Percentiles rank a stretch among this genome's conserved stretches.
Evolutionary conservation across 805 yeast species (phyloP).

Genomic region (Candida sithepensis): DNA sequence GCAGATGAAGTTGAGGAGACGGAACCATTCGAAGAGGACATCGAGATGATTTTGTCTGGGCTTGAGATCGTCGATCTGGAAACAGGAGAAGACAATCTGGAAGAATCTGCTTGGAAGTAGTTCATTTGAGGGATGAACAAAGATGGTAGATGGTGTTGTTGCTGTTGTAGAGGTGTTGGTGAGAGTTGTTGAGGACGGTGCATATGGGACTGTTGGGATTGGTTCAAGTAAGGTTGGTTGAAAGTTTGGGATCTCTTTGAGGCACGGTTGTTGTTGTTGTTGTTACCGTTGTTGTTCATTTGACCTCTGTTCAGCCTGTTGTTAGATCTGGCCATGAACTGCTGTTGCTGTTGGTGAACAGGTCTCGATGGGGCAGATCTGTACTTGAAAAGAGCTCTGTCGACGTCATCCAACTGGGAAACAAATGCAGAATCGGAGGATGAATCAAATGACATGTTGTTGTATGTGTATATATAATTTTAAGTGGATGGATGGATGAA

Average conservation of each 20-base stretch:
- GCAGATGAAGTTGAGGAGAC: constrained; percentile 2
- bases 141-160: constrained; percentile 2
- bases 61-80: background rate
- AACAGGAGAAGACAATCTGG: background rate
- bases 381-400: constrained; percentile 3
- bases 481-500: no score
- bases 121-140: background rate
- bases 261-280: background rate
- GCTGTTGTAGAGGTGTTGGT: background rate
- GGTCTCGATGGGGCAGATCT: background rate
- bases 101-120: background rate
- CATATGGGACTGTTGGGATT: background rate
- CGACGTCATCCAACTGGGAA: constrained; percentile 13
- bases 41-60: background rate
- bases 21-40: constrained; percentile 1
- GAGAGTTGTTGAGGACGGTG: background rate
- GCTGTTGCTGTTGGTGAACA: background rate
- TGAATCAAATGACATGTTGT: background rate
- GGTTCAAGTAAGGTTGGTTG: background rate
- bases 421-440: constrained; percentile 5
- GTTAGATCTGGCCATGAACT: background rate
- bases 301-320: background rate
- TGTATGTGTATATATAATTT: background rate
- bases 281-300: background rate
- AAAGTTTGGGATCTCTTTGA: background rate